Conservation (phyloP, 768 basidiomycete genomes). For the Amylocystis lapponica region DNA sequence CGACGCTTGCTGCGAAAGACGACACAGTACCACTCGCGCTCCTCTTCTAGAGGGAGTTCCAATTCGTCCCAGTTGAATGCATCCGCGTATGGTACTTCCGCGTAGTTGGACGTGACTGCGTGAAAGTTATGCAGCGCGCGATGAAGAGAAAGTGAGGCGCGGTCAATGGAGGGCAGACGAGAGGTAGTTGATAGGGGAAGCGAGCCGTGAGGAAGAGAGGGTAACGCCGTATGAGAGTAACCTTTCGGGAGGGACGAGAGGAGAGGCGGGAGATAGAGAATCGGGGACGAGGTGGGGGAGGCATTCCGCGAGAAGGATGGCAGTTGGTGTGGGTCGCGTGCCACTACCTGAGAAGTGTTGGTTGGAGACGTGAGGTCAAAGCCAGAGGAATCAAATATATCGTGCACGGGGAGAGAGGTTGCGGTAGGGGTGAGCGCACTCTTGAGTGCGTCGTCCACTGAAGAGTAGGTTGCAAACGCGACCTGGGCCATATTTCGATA, state of each 20-base stretch:
- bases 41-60: slow-evolving; percentile 58
- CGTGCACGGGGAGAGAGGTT: background rate
- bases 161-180: slow-evolving; percentile 80
- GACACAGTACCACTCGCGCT: slow-evolving; percentile 90
- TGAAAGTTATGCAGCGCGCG: slow-evolving; percentile 76
- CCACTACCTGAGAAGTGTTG: background rate
- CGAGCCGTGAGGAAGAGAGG: slow-evolving; percentile 20
- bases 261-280: slow-evolving; percentile 82
- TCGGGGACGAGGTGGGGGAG: slow-evolving; percentile 36
- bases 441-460: background rate
- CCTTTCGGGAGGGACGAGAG: slow-evolving; percentile 66
- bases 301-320: slow-evolving; percentile 44
- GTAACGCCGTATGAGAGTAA: slow-evolving; percentile 18
- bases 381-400: background rate
- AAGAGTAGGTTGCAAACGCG: slow-evolving; percentile 4
- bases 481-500: slow-evolving; percentile 5
- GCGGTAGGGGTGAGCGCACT: background rate
- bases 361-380: background rate
- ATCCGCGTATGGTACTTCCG: slow-evolving; percentile 53
- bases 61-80: slow-evolving; percentile 90
- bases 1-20: slow-evolving; percentile 80
- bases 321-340: slow-evolving; percentile 47
- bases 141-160: slow-evolving; percentile 78
- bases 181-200: slow-evolving; percentile 58
- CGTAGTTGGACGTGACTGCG: slow-evolving; percentile 57